Conservation (phyloP, 768 basidiomycete species). For the Boletus rex-veris region DNA sequence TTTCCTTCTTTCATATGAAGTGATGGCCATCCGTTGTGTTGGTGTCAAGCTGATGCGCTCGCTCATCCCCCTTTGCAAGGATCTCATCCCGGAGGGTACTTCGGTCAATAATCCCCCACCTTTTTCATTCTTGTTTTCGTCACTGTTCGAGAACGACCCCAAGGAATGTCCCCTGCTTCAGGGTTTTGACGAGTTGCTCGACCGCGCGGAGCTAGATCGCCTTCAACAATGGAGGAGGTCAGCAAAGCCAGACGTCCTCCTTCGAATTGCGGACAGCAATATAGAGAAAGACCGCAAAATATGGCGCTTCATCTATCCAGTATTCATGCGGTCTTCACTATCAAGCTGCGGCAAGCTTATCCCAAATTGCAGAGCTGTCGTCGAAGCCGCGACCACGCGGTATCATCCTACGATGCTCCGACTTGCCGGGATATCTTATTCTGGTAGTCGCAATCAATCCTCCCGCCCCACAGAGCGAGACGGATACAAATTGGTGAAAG, state of each 20-base stretch:
- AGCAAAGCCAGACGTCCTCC: conserved; percentile 49
- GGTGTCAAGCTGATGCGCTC: conserved; percentile 66
- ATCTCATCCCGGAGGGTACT: conserved; percentile 37
- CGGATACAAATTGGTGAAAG: conserved; percentile 48
- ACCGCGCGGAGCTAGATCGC: conserved; percentile 55
- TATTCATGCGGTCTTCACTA: conserved; percentile 56
- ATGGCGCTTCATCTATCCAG: conserved; percentile 72
- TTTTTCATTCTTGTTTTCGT: conserved; percentile 41
- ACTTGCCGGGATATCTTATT: conserved; percentile 63
- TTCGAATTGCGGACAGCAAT: conserved; percentile 70
- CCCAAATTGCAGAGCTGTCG: conserved; percentile 53
- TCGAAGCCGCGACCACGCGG: conserved; percentile 65
- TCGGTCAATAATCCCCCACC: conserved; percentile 27
- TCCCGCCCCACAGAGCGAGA: conserved; percentile 49
- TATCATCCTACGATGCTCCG: conserved; percentile 71
- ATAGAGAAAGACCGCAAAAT: conserved; percentile 64
- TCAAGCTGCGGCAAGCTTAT: conserved; percentile 46
- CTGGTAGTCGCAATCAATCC: conserved; percentile 39
- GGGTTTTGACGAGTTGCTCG: conserved; percentile 65
- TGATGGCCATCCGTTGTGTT: conserved; percentile 45
- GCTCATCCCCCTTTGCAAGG: conserved; percentile 46
- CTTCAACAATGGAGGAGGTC: conserved; percentile 66
- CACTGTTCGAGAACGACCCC: conserved; percentile 50
- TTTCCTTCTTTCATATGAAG: conserved; percentile 67
- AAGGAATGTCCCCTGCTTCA: conserved; percentile 47